Evolutionary conservation across 139 green algal genomes (phyloP).

Genomic region (Picochlorum sp.): DNA sequence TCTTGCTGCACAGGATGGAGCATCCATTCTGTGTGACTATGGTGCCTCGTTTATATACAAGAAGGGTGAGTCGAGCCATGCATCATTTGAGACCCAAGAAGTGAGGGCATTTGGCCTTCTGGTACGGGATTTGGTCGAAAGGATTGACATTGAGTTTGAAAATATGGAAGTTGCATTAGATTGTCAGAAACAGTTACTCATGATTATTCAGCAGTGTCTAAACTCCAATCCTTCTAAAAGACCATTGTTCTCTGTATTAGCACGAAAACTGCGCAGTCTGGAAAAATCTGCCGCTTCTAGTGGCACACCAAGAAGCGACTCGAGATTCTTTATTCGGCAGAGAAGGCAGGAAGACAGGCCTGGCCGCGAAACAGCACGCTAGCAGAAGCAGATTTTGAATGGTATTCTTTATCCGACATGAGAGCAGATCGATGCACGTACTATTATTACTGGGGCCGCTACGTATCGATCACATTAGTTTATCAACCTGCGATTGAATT

Average conservation of each 20-base stretch:
- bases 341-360: background rate
- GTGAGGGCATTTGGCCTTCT: conserved; percentile 67
- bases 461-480: too few species aligned
- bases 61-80: background rate
- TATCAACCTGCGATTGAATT: too few species aligned
- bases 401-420: too few species aligned
- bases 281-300: background rate
- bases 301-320: background rate
- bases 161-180: conserved; percentile 19
- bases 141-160: conserved; percentile 17
- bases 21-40: conserved; percentile 62
- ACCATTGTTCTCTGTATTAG: conserved; percentile 1
- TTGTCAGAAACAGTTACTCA: conserved; percentile 12
- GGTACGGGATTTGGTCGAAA: conserved; percentile 26
- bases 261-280: background rate
- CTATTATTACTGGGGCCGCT: too few species aligned
- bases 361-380: background rate
- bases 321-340: conserved; percentile 1
- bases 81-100: conserved; percentile 50
- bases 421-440: too few species aligned
- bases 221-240: background rate
- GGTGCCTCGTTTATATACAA: conserved; percentile 71
- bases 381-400: too few species aligned
- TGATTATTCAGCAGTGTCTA: conserved; percentile 12
- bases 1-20: conserved; percentile 27